These are phyloP conservation scores for Pythium folliculosum DNA, from an alignment of 352 stramenopile species.

Conservation along the genomic window DNA sequence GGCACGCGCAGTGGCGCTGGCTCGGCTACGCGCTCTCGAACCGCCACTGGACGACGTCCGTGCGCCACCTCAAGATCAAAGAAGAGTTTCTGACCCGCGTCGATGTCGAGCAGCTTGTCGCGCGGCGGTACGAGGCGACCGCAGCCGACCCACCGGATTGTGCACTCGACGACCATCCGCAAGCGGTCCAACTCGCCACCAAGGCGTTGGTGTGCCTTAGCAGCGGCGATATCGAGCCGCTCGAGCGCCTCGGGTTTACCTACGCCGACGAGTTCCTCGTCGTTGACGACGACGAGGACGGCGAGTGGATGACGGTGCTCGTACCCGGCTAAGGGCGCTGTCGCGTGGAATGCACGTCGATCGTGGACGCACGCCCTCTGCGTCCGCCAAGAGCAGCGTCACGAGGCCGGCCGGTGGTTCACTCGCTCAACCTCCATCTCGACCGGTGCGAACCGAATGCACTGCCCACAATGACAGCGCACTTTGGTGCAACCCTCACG, in stretches of 20 bases:
- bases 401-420: not conserved
- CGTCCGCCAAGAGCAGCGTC: not conserved
- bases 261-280: slow-evolving; percentile 8
- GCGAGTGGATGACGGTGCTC: slow-evolving; percentile 3
- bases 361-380: not conserved
- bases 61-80: slow-evolving; percentile 6
- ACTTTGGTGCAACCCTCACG: not conserved
- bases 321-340: slow-evolving; percentile 13
- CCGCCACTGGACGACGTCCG: slow-evolving; percentile 5
- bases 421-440: slow-evolving; percentile 8
- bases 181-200: not conserved
- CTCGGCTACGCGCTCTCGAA: slow-evolving; percentile 6
- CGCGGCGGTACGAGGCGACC: not conserved
- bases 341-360: not conserved
- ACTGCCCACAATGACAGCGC: not conserved
- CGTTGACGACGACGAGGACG: not conserved
- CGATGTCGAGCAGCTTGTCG: not conserved
- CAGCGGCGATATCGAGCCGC: not conserved
- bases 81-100: not conserved
- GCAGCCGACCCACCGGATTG: not conserved
- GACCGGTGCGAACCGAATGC: not conserved
- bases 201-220: not conserved
- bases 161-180: not conserved
- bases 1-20: slow-evolving; percentile 10
- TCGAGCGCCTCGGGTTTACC: slow-evolving; percentile 3